Percentiles rank a stretch among this genome's conserved stretches.
These are phyloP conservation scores for Lodderomyces jiufengensis DNA, from an alignment of 1,139 yeast genomes.

Conservation along the genomic window DNA sequence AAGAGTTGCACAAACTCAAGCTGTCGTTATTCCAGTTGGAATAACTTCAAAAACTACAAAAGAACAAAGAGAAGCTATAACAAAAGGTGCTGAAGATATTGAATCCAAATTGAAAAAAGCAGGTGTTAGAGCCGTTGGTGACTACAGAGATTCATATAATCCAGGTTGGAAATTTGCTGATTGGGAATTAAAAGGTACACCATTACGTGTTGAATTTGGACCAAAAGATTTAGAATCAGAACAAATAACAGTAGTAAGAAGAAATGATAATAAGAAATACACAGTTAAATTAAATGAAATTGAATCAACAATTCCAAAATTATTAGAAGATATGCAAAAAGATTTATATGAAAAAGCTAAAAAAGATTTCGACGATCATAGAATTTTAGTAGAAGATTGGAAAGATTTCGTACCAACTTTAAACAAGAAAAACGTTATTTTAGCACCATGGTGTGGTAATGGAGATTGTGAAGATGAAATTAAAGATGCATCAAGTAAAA, in stretches of 20 bases:
- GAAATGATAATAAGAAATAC: constrained; percentile 80
- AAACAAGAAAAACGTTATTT: constrained; percentile 83
- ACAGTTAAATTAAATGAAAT: constrained; percentile 63
- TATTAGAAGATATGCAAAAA: constrained; percentile 76
- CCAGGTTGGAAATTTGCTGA: constrained; percentile 99
- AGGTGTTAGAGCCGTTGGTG: constrained; percentile 76
- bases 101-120: constrained; percentile 54
- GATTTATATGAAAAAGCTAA: constrained; percentile 79
- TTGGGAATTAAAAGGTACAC: constrained; percentile 95
- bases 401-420: constrained; percentile 90
- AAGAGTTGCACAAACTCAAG: constrained; percentile 89
- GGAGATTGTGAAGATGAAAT: constrained; percentile 95
- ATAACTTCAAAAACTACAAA: constrained; percentile 80
- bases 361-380: constrained; percentile 75
- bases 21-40: constrained; percentile 92
- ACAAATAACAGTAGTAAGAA: constrained; percentile 85
- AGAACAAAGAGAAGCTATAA: constrained; percentile 68
- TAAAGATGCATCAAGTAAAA: constrained; percentile 86
- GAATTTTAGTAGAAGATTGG: constrained; percentile 79
- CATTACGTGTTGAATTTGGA: constrained; percentile 91
- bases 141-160: constrained; percentile 89
- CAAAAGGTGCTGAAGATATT: constrained; percentile 64
- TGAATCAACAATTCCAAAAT: constrained; percentile 64
- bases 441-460: constrained; percentile 97
- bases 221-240: constrained; percentile 86